Conservation (phyloP, 1,139 yeast species). For the Candida sanyaensis region DNA sequence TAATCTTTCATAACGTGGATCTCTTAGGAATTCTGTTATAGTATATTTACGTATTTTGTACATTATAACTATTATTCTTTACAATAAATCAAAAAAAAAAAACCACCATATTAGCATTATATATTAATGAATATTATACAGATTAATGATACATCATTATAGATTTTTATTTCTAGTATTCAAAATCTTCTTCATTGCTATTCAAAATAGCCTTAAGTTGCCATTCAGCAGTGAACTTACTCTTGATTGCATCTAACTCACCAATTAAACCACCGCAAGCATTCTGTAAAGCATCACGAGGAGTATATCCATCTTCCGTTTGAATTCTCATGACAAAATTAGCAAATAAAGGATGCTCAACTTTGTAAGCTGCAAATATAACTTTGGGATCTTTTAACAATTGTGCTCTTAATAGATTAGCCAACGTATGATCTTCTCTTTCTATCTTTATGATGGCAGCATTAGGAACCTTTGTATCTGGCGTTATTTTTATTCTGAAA, state of each 20-base stretch:
- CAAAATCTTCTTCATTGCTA: constrained; percentile 14
- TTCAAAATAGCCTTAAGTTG: constrained; percentile 72
- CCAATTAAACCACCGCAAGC: constrained; percentile 85
- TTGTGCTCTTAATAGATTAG: constrained; percentile 85
- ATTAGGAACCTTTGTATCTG: constrained; percentile 94
- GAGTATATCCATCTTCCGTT: constrained; percentile 92
- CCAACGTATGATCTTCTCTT: constrained; percentile 96
- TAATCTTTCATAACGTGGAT: not conserved
- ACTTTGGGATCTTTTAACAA: constrained; percentile 84
- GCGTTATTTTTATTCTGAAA: constrained; percentile 72
- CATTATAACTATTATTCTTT: not conserved
- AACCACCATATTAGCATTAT: no score
- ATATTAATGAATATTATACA: not conserved
- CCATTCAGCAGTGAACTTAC: constrained; percentile 90
- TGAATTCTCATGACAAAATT: constrained; percentile 91
- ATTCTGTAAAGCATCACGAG: constrained; percentile 83
- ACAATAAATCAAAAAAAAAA: not conserved
- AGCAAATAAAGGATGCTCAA: constrained; percentile 96
- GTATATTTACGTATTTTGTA: not conserved
- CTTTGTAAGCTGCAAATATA: constrained; percentile 93
- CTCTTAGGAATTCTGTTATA: not conserved
- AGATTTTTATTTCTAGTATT: not conserved
- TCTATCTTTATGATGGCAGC: constrained; percentile 92
- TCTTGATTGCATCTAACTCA: constrained; percentile 72
- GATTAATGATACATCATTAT: not conserved